Conservation (phyloP, 176 grass and related monocot species). For the Metroxylon sagu region DNA sequence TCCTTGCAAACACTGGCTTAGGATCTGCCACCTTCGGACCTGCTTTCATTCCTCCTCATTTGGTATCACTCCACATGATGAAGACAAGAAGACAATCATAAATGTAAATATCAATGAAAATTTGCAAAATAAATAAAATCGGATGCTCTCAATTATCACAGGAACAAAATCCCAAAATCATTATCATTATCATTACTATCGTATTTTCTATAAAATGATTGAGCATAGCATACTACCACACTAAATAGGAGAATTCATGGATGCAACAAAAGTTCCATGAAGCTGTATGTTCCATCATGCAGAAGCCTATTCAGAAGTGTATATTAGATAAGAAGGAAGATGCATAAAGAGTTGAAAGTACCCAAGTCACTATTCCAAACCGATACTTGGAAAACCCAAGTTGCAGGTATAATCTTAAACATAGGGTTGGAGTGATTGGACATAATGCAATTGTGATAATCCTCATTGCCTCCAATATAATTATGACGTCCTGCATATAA, state of each 20-base stretch:
- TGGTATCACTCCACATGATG: constrained; percentile 51
- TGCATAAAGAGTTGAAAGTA: constrained; percentile 29
- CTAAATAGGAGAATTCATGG: no score
- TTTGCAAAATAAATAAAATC: no score
- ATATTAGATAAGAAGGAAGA: neutral
- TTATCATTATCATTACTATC: no score
- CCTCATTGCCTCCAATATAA: constrained; percentile 86
- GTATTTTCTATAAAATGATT: no score
- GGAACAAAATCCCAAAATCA: no score
- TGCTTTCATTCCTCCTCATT: constrained; percentile 77
- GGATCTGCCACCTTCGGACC: constrained; percentile 67
- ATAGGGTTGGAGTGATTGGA: constrained; percentile 82
- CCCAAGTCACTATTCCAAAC: constrained; percentile 62
- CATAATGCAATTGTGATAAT: constrained; percentile 79
- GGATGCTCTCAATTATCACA: no score
- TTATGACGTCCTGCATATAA: constrained; percentile 71
- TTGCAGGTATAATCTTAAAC: constrained; percentile 61
- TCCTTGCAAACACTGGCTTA: constrained; percentile 68
- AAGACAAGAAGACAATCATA: neutral
- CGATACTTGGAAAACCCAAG: constrained; percentile 83
- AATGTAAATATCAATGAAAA: neutral
- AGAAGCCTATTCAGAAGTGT: no score
- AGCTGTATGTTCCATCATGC: no score
- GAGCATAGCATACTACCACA: no score
- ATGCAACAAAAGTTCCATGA: no score